phyloP scores from a whole-genome alignment of 2,329 filamentous ascomycete species.

The Phaeosphaeria sp. region DNA sequence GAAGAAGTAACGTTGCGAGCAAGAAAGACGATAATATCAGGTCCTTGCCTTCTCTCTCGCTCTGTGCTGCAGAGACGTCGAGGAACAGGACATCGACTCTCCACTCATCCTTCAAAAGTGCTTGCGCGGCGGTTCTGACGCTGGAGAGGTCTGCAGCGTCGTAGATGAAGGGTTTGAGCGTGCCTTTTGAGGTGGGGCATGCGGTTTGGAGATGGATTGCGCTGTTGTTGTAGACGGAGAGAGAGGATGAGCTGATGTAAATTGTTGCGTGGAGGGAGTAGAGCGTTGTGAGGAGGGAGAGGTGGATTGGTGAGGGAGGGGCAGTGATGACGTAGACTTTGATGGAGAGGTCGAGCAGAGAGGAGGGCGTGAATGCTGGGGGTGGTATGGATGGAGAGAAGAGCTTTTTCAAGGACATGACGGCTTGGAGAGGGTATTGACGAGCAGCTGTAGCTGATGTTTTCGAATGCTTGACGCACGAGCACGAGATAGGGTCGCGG shows the following conservation, averaged over 20 bases:
- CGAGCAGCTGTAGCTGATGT: background rate
- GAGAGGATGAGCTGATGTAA: constrained; percentile 56
- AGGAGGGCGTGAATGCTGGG: constrained; percentile 52
- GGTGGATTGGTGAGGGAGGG: constrained; percentile 53
- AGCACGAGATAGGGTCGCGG: no score
- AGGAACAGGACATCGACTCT: constrained; percentile 50
- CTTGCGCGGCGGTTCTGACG: constrained; percentile 47
- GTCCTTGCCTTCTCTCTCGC: background rate
- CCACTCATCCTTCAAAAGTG: constrained; percentile 44
- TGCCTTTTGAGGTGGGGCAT: constrained; percentile 41
- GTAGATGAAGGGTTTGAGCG: constrained; percentile 23
- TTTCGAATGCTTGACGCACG: background rate
- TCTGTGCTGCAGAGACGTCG: constrained; percentile 11
- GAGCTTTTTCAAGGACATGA: background rate
- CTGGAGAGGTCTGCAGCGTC: constrained; percentile 50
- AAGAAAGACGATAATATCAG: constrained; percentile 15
- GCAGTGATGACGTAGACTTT: constrained; percentile 58
- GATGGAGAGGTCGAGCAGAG: constrained; percentile 52
- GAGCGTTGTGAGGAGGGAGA: constrained; percentile 59
- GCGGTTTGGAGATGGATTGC: constrained; percentile 45
- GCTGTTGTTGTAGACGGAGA: constrained; percentile 46
- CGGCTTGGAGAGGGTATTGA: background rate
- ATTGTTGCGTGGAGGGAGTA: constrained; percentile 61
- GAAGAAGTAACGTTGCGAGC: constrained; percentile 13
- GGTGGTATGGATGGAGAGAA: constrained; percentile 30